These are phyloP conservation scores for Vanrija pseudolonga DNA, from an alignment of 1,284 basidiomycete genomes.

Conservation along the genomic window DNA sequence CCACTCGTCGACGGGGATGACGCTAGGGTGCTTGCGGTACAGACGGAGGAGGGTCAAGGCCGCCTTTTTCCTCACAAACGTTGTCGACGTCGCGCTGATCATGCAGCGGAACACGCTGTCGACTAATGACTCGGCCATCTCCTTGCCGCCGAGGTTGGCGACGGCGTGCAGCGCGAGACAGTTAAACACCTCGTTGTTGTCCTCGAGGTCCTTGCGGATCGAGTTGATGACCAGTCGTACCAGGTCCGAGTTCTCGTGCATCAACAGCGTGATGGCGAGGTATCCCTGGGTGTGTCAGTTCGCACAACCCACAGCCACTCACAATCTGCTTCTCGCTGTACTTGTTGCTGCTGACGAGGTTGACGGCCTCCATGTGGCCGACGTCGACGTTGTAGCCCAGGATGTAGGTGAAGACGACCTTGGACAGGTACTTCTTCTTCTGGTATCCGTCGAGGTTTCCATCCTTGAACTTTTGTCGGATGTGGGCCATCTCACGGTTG, in stretches of 20 bases:
- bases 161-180: slow-evolving; percentile 97
- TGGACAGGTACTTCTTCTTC: slow-evolving; percentile 89
- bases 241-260: slow-evolving; percentile 98
- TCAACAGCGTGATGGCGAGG: slow-evolving; percentile 90
- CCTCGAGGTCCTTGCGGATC: slow-evolving; percentile 94
- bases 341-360: slow-evolving; percentile 90
- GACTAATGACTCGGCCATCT: slow-evolving; percentile 94
- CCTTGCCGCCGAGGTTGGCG: slow-evolving; percentile 93
- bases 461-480: slow-evolving; percentile 98
- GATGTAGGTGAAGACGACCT: slow-evolving; percentile 99
- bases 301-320: slow-evolving; percentile 38
- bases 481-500: slow-evolving; percentile 99
- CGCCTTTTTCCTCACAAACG: slow-evolving; percentile 98
- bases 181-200: slow-evolving; percentile 91
- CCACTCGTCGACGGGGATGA: slow-evolving; percentile 92
- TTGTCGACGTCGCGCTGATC: slow-evolving; percentile 95
- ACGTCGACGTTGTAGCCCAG: slow-evolving; percentile 98
- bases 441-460: slow-evolving; percentile 97
- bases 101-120: slow-evolving; percentile 91
- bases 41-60: slow-evolving; percentile 87
- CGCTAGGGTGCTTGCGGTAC: slow-evolving; percentile 93
- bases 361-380: slow-evolving; percentile 97
- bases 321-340: slow-evolving; percentile 99
- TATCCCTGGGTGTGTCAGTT: slow-evolving; percentile 65
- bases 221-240: slow-evolving; percentile 94